Evolutionary conservation across 2,329 filamentous ascomycete genomes (phyloP), one percentile per base, ranked within the genome.

Genomic region (Claviceps africana): DNA sequence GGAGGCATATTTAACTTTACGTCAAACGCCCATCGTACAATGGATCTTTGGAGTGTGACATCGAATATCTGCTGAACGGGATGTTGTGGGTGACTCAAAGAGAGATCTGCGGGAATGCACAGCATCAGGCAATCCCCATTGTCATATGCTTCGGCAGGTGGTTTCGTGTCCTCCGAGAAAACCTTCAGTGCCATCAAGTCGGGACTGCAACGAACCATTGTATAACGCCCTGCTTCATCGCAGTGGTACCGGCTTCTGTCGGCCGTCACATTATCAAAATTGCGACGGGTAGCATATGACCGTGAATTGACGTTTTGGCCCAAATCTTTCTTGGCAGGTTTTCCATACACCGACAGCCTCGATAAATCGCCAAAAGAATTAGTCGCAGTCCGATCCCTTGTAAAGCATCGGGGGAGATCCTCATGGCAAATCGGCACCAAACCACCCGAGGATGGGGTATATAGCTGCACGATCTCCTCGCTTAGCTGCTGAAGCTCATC

Each of bases 31-130:
- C 70, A 75, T 37, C 72, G 64, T 9, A 76, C 55, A 17, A 77
- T 66, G 2, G 61, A 60, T 1, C 64, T 62, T 50, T 75, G 63
- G 21, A 77, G 53, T 28, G 59, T 60, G 11, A 55, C 48, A 43
- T 68, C 62, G 55, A 79, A 78, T 21, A 79, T 64, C 39, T 65
- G 65, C 42, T 66, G 68, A 7, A 79, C 52, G 2, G 76, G 76
- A 53, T 79, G 76, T 13, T 67, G 58, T 1, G 62, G 64, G 50
- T 71, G 68, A 10, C 56, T 55, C 25, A 68, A 60, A 1, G 70
- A 66, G 13, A 78, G 61, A 51, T 78, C 75, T 28, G 59, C 61
- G 17, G 61, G 65, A 47, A 65, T 71, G 50, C 55, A 61, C 17
- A 56, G 53, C 31, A 54, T 56, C 31, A 51, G 53, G 19, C 6